Conservation (phyloP, 352 stramenopile species). For the Phytopythium aichiense region DNA sequence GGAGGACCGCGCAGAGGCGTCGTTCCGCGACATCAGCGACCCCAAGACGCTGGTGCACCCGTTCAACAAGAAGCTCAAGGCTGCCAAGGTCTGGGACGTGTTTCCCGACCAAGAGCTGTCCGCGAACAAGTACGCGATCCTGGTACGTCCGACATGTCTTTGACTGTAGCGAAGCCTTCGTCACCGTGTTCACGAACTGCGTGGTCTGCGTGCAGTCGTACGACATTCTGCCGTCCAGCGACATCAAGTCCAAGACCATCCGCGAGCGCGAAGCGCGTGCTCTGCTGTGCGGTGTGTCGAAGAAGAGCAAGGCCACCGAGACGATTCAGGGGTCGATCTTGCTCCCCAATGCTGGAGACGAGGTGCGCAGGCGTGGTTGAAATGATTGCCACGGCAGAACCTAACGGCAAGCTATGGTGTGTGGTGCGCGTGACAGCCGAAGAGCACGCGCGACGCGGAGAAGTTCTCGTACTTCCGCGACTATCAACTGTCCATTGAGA, state of each 20-base stretch:
- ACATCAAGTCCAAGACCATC: conserved; percentile 73
- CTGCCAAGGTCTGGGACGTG: conserved; percentile 80
- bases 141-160: conserved; percentile 34
- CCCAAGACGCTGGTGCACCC: conserved; percentile 67
- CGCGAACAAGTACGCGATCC: conserved; percentile 79
- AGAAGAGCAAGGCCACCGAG: conserved; percentile 54
- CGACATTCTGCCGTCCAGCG: conserved; percentile 78
- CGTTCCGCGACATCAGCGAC: conserved; percentile 70
- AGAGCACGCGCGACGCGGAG: conserved; percentile 56
- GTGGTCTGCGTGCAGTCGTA: conserved; percentile 46
- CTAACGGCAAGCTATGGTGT: neutral
- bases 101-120: conserved; percentile 74
- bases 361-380: conserved; percentile 8
- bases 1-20: conserved; percentile 76
- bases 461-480: conserved; percentile 85
- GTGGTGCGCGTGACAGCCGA: conserved; percentile 8
- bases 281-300: conserved; percentile 69
- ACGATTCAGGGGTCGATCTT: conserved; percentile 75
- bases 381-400: conserved; percentile 20
- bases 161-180: neutral
- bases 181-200: neutral
- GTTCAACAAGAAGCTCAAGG: conserved; percentile 80
- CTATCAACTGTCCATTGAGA: conserved; percentile 70
- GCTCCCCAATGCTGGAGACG: conserved; percentile 38
- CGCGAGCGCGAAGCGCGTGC: conserved; percentile 64